Evolutionary conservation across 306 rosid genomes (phyloP), one percentile per base, ranked within the genome.

Genomic region (Parietaria judaica): DNA sequence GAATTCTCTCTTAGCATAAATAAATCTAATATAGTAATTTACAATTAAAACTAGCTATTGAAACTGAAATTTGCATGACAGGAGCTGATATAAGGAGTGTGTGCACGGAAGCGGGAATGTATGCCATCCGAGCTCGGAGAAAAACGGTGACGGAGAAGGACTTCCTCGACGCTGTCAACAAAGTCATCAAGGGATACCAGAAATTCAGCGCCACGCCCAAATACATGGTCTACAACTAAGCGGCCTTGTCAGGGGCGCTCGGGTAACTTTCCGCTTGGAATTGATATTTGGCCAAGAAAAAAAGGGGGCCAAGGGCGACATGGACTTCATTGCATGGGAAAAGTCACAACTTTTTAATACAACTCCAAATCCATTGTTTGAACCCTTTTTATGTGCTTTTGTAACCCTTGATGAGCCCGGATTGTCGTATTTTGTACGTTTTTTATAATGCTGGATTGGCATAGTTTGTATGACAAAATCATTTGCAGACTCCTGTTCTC

Each of bases 41-140:
- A 23, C 2, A 23, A 23, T 23, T 23, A 23, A 23, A 23, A 23
- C 31, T 23, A 23, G 2, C 31, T 0, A 23, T 23, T 46, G 50
- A 7, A 46, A 7, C 50, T 46, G 8, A 46, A 7, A 46, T 57
- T 10, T 23, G 31, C 31, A 23, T 46, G 38, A 48, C 84, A 94
- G 99, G 99, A 51, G 99, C 99, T 69, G 99, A 94, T 67, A 94
- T 94, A 14, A 81, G 99, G 79, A 86, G 95, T 64, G 99, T 94
- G 0, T 94, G 99, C 84, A 94, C 99, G 0, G 99, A 94, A 78
- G 99, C 99, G 10, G 99, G 99, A 66, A 94, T 94, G 99, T 94
- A 74, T 66, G 99, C 99, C 14, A 94, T 94, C 74, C 95, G 99
- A 14, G 99, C 97, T 51, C 78, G 97, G 67, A 88, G 99, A 78